Percentiles rank a stretch among this genome's conserved stretches.
These are phyloP conservation scores for Chalciporus piperatus DNA, from an alignment of 768 basidiomycete species.

Conservation along the genomic window DNA sequence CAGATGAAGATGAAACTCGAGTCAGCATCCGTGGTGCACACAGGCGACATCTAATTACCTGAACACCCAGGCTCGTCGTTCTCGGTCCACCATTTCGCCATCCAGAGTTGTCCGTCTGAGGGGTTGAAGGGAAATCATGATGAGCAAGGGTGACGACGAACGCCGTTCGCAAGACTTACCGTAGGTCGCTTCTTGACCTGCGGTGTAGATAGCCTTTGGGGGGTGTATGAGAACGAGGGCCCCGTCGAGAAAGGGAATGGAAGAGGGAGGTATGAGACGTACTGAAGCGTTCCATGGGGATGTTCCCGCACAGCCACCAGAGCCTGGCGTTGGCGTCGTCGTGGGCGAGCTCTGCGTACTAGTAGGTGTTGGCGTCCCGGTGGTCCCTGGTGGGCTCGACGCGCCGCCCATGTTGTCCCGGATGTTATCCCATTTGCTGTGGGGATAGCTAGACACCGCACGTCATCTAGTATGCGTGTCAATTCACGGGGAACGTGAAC, in stretches of 20 bases:
- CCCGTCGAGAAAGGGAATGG: constrained; percentile 19
- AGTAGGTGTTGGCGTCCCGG: constrained; percentile 13
- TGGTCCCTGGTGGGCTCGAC: background rate
- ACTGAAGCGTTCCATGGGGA: constrained; percentile 39
- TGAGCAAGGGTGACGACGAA: background rate
- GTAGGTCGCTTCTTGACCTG: constrained; percentile 41
- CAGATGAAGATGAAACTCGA: constrained; percentile 2
- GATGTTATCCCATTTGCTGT: constrained; percentile 72
- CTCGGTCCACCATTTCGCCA: constrained; percentile 50
- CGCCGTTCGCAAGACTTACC: constrained; percentile 26
- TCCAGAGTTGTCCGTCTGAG: constrained; percentile 47
- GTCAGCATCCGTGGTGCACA: background rate
- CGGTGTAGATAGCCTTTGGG: constrained; percentile 29
- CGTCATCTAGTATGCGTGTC: background rate
- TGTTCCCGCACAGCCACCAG: constrained; percentile 41
- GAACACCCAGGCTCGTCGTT: constrained; percentile 34
- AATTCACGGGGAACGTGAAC: constrained; percentile 1
- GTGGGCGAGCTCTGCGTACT: constrained; percentile 6
- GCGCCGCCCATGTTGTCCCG: constrained; percentile 55
- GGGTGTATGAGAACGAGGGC: background rate
- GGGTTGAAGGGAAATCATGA: background rate
- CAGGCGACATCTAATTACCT: constrained; percentile 2
- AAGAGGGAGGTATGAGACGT: constrained; percentile 6
- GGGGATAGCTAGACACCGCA: constrained; percentile 46
- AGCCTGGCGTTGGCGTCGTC: background rate